These are phyloP conservation scores for Mortierella sp. DNA, from an alignment of 371 early-diverging fungal genomes.

Conservation along the genomic window DNA sequence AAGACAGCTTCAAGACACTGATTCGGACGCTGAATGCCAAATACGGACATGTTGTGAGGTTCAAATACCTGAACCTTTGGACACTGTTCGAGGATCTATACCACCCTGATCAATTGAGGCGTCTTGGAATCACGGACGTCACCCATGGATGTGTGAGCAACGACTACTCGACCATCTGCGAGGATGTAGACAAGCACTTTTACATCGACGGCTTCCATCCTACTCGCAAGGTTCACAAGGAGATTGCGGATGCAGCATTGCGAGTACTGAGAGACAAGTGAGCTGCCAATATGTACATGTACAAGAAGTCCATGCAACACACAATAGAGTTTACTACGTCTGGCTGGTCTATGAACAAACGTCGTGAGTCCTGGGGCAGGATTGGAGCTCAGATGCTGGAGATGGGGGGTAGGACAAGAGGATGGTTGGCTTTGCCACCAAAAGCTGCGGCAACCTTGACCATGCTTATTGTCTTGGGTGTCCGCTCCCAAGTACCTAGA, in stretches of 20 bases:
- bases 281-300: too few species aligned
- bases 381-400: too few species aligned
- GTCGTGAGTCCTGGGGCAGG: too few species aligned
- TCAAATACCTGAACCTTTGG: constrained; percentile 12
- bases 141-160: constrained; percentile 36
- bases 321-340: too few species aligned
- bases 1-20: constrained; percentile 11
- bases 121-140: constrained; percentile 29
- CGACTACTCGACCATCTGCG: constrained; percentile 30
- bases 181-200: constrained; percentile 28
- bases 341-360: too few species aligned
- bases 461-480: too few species aligned
- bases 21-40: background rate
- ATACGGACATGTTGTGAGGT: constrained; percentile 14
- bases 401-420: too few species aligned
- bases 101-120: constrained; percentile 10
- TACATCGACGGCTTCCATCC: constrained; percentile 43
- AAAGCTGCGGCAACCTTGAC: too few species aligned
- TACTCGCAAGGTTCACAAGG: constrained; percentile 26
- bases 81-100: constrained; percentile 6
- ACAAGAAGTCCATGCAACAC: too few species aligned
- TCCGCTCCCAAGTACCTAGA: too few species aligned
- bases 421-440: too few species aligned
- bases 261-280: too few species aligned
- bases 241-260: constrained; percentile 14